phyloP scores from a whole-genome alignment of 225 moss, liverwort and hornwort genomes.

The Rhytidiadelphus loreus region DNA sequence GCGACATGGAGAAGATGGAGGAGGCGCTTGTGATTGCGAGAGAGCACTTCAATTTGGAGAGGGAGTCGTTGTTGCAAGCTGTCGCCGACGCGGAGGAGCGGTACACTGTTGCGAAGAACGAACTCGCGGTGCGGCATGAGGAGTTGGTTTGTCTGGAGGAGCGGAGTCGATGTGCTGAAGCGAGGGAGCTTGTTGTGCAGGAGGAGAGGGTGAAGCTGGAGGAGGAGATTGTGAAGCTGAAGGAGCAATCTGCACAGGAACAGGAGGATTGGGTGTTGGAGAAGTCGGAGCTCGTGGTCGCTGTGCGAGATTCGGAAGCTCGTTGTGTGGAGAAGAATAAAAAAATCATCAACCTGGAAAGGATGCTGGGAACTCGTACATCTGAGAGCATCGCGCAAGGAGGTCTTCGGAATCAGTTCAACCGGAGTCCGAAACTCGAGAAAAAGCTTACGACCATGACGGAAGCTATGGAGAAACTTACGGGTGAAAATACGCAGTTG shows the following conservation, averaged over 20 bases:
- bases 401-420: conserved; percentile 6
- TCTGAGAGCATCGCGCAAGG: not conserved
- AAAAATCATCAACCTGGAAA: not conserved
- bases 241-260: conserved; percentile 20
- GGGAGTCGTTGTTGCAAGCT: not conserved
- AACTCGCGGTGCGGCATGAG: not conserved
- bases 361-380: not conserved
- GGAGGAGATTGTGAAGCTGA: conserved; percentile 12
- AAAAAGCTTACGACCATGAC: not conserved
- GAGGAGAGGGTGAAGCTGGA: conserved; percentile 22
- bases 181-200: conserved; percentile 7
- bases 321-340: not conserved
- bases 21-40: conserved; percentile 10
- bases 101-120: conserved; percentile 1
- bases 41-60: conserved; percentile 26
- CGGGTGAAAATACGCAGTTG: conserved; percentile 12
- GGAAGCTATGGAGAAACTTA: conserved; percentile 4
- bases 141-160: not conserved
- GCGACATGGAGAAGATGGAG: conserved; percentile 18
- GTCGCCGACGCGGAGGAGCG: conserved; percentile 11
- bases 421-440: conserved; percentile 8
- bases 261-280: conserved; percentile 23
- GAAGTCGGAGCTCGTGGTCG: conserved; percentile 17
- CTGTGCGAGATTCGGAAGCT: conserved; percentile 15
- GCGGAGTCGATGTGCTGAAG: conserved; percentile 8